Base-by-base conservation (phyloP, 768 basidiomycete species). In the Tylopilus sp. region DNA sequence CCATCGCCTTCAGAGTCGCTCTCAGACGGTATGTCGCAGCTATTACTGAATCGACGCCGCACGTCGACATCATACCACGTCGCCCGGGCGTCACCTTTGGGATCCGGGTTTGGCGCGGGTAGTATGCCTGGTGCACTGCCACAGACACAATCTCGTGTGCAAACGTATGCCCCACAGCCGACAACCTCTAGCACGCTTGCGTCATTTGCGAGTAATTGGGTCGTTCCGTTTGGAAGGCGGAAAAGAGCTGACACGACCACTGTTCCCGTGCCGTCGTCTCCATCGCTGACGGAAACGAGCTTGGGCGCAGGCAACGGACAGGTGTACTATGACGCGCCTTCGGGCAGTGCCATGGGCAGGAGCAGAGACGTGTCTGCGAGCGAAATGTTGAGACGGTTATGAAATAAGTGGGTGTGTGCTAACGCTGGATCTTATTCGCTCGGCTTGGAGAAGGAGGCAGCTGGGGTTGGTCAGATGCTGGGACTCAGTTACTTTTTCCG, bases 1-100 rank as follows among this genome's bases (percentile, higher is more conserved):
- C 80, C 85, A 3, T 83, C 83, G 2, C 81, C 85, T 0, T 78
- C 81, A 42, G 85, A 76, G 40, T 82, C 82, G 0, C 72, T 81
- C 7, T 75, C 81, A 13, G 85, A 86, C 21, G 86, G 81, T 10
- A 75, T 87, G 71, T 67, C 76, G 3, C 79, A 62, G 42, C 70
- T 71, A 51, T 63, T 65, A 50, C 65, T 65, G 21, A 72, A 71
- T 55, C 74, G 86, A 47, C 72, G 80, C 47, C 73, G 85, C 52
- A 82, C 84, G 36, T 72, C 77, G n/a, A n/a, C n/a, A 13, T 88
- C 86, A 49, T 76, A 84, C 58, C 81, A 83, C 41, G 63, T 79
- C 36, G 67, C 82, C 12, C 74, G 78, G 23, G 61, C 76, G 9
- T 82, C 81, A 23, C 73, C 79, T 9, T 65, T 81, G 38, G 71